Conservation (phyloP, 768 basidiomycete genomes). For the Podaxis carcinomalis region DNA sequence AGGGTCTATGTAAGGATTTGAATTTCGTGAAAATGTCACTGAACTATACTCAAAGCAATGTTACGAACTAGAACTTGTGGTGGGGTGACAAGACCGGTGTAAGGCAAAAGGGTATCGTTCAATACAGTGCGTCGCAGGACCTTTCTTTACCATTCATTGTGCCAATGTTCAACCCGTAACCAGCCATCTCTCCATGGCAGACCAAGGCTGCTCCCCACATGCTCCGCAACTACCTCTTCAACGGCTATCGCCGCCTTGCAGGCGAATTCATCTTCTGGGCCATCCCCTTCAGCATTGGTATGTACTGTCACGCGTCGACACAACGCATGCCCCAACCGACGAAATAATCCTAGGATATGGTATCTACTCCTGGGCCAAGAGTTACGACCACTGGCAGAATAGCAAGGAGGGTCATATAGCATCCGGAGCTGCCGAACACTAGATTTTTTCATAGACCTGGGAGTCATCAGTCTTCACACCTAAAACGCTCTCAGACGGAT, state of each 20-base stretch:
- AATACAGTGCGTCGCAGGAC: conserved; percentile 65
- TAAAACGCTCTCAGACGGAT: neutral
- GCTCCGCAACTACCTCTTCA: conserved; percentile 76
- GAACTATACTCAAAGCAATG: neutral
- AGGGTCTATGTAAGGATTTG: conserved; percentile 69
- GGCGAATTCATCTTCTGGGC: conserved; percentile 75
- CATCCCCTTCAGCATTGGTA: conserved; percentile 74
- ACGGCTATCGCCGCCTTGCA: conserved; percentile 76
- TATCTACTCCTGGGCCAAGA: conserved; percentile 77
- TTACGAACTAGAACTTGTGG: conserved; percentile 65
- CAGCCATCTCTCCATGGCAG: conserved; percentile 83
- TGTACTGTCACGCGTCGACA: conserved; percentile 20
- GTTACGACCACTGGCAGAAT: conserved; percentile 59
- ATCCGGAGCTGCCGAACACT: conserved; percentile 30
- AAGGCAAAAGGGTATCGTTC: conserved; percentile 68
- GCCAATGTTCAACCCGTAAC: neutral
- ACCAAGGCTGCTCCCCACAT: conserved; percentile 69
- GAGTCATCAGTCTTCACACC: neutral
- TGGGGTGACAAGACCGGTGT: conserved; percentile 76
- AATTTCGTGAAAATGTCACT: neutral
- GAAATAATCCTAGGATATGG: conserved; percentile 59
- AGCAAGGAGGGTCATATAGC: conserved; percentile 81
- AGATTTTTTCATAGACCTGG: conserved; percentile 14
- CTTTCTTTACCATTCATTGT: neutral
- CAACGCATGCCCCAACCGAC: neutral